phyloP scores from a whole-genome alignment of 805 yeast genomes.

The Kazachstania psychrophila region DNA sequence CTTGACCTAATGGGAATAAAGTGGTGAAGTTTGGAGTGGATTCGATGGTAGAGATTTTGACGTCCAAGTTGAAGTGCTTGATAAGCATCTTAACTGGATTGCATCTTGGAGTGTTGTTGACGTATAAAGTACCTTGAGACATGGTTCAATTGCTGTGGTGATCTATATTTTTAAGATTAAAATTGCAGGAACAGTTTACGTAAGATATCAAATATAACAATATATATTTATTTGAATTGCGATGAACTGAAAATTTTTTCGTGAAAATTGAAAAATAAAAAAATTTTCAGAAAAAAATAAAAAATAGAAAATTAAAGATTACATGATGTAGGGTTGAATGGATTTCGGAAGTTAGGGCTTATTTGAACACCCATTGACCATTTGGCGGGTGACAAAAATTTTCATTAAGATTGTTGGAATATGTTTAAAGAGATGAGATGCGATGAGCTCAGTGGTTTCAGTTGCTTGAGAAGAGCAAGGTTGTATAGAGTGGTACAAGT shows the following conservation, averaged over 20 bases:
- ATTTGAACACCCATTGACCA: no score
- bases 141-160: conserved; percentile 31
- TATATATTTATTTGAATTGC: no score
- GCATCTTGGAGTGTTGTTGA: conserved; percentile 23
- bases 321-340: no score
- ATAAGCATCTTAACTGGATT: conserved; percentile 37
- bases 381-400: conserved; percentile 1
- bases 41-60: conserved; percentile 37
- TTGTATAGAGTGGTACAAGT: background rate
- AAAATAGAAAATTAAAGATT: no score
- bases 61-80: conserved; percentile 52
- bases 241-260: no score
- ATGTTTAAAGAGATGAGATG: conserved; percentile 11
- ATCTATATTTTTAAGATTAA: no score
- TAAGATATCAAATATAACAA: no score
- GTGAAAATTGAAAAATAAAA: no score
- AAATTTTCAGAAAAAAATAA: no score
- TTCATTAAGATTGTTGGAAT: conserved; percentile 5
- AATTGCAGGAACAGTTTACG: no score
- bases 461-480: background rate
- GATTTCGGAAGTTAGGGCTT: no score
- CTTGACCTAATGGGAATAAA: conserved; percentile 53
- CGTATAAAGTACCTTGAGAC: conserved; percentile 65
- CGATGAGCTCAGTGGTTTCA: conserved; percentile 2
- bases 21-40: conserved; percentile 29